Evolutionary conservation across 1,284 basidiomycete species (phyloP).

Genomic region (Cutaneotrichosporon arboriforme): DNA sequence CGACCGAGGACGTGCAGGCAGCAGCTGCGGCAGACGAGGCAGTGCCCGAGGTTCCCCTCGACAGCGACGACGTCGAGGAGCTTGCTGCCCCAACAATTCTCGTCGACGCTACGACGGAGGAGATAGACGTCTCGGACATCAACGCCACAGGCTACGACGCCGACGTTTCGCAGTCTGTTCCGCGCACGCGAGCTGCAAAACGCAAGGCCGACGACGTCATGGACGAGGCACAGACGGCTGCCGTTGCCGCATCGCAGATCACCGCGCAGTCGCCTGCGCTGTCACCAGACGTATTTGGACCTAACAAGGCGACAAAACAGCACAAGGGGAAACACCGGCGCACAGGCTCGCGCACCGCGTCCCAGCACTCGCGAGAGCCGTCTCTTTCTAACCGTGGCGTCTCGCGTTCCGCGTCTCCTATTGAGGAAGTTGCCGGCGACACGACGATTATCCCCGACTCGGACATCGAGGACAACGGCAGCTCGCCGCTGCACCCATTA

Average conservation of each 20-base stretch:
- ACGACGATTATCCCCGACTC: constrained; percentile 12
- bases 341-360: neutral
- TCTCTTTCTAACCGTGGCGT: neutral
- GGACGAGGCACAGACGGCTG: neutral
- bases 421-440: neutral
- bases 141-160: constrained; percentile 11
- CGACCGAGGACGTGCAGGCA: neutral
- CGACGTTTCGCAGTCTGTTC: constrained; percentile 9
- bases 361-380: neutral
- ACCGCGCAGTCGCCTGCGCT: neutral
- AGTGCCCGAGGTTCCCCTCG: neutral
- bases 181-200: neutral
- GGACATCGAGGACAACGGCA: constrained; percentile 17
- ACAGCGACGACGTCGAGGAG: neutral
- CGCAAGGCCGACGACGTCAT: constrained; percentile 7
- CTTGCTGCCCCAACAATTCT: neutral
- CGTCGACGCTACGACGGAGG: neutral
- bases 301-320: constrained; percentile 7
- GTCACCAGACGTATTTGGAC: constrained; percentile 32
- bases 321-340: neutral
- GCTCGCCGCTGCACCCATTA: neutral
- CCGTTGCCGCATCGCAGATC: no score
- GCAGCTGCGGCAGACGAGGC: neutral
- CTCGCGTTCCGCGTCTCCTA: neutral
- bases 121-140: neutral